Conservation (phyloP, 192 early-diverging fungal genomes). For the Funneliformis mosseae region DNA sequence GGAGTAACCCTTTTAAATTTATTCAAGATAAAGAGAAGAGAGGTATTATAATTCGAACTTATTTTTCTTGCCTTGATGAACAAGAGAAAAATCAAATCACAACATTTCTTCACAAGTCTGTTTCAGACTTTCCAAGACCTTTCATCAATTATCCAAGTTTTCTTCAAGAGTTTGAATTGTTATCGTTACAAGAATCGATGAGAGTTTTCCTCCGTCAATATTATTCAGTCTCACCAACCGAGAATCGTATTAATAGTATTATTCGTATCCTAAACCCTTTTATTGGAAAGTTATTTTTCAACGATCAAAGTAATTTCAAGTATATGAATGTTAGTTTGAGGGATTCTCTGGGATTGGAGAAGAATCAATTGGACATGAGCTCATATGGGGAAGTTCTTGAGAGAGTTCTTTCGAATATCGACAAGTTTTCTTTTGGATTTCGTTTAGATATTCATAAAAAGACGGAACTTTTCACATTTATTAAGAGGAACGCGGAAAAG, state of each 20-base stretch:
- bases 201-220: neutral
- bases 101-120: neutral
- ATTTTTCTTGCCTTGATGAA: neutral
- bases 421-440: neutral
- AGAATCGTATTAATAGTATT: neutral
- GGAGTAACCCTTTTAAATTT: neutral
- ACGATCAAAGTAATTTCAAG: neutral
- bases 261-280: neutral
- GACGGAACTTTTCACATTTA: neutral
- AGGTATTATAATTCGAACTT: neutral
- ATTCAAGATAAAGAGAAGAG: neutral
- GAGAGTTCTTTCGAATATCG: neutral
- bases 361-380: neutral
- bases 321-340: neutral
- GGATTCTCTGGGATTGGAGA: neutral
- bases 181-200: neutral
- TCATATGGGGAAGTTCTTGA: neutral
- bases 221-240: neutral
- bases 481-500: neutral
- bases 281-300: neutral
- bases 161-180: neutral
- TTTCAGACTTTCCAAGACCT: neutral
- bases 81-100: neutral
- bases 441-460: neutral
- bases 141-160: neutral